A percentile compares a stretch with the other conserved stretches of the same genome.
Conservation (phyloP, 2,329 filamentous ascomycete genomes). For the Cyclaneusma minus region DNA sequence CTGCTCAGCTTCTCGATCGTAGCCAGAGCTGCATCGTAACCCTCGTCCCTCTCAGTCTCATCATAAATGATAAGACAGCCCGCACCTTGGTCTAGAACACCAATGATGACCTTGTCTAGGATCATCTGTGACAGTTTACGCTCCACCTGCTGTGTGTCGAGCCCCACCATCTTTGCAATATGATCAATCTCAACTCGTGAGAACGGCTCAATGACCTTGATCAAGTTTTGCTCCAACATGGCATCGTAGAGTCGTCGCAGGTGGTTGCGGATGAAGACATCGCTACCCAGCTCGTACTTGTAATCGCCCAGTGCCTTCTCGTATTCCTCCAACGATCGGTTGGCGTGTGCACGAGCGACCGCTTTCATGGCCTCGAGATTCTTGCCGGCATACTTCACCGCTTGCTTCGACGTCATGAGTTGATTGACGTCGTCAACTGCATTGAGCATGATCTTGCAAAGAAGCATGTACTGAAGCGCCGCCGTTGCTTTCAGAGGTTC, state of each 20-base stretch:
- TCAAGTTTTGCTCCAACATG: conserved; percentile 98
- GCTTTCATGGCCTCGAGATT: conserved; percentile 99
- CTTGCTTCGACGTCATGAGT: conserved; percentile 90
- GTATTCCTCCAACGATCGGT: conserved; percentile 93
- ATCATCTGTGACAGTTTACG: conserved; percentile 99
- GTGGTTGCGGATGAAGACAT: conserved; percentile 94
- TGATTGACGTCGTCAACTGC: conserved; percentile 89
- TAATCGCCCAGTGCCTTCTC: conserved; percentile 83
- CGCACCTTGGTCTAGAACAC: conserved; percentile 92
- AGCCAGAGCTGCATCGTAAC: conserved; percentile 83
- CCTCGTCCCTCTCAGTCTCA: conserved; percentile 82
- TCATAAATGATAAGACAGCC: conserved; percentile 95
- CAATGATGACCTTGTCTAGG: conserved; percentile 95
- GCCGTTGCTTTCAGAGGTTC: conserved; percentile 84
- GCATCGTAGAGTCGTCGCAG: conserved; percentile 91
- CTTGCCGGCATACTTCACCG: conserved; percentile 87
- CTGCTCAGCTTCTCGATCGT: conserved; percentile 96
- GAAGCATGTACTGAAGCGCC: conserved; percentile 95
- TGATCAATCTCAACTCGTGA: conserved; percentile 93
- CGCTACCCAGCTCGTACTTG: conserved; percentile 83
- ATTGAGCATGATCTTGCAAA: conserved; percentile 99
- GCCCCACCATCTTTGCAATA: conserved; percentile 91
- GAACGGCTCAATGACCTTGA: conserved; percentile 99
- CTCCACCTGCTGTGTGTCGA: conserved; percentile 94
- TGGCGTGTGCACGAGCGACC: conserved; percentile 85